Conservation (phyloP, 2,329 filamentous ascomycete genomes). For the Cladosporium sp. region DNA sequence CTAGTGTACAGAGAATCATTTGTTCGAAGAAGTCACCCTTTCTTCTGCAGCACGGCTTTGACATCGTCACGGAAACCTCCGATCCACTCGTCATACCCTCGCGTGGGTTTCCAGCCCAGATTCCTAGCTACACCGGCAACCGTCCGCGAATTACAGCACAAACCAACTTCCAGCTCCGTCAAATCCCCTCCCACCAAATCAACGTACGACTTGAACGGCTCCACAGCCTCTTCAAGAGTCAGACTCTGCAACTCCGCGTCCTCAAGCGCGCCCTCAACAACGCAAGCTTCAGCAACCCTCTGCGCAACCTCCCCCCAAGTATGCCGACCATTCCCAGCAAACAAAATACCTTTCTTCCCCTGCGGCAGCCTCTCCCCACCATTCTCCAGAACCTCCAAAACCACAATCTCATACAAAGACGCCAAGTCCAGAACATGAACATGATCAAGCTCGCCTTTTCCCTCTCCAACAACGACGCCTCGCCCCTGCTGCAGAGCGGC, state of each 20-base stretch:
- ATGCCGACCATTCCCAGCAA: conserved; percentile 38
- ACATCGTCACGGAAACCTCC: conserved; percentile 1
- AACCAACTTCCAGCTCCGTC: conserved; percentile 32
- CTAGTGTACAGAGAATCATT: neutral
- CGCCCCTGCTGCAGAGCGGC: conserved; percentile 30
- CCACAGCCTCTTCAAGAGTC: conserved; percentile 16
- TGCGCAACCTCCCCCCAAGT: conserved; percentile 38
- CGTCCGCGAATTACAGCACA: conserved; percentile 25
- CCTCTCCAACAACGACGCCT: conserved; percentile 34
- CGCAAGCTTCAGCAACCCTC: conserved; percentile 32
- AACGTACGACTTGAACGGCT: conserved; percentile 12
- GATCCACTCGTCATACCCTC: conserved; percentile 16
- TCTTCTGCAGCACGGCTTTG: neutral
- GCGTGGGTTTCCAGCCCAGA: conserved; percentile 18
- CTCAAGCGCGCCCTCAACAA: conserved; percentile 28
- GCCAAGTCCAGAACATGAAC: conserved; percentile 45
- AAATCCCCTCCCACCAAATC: conserved; percentile 18
- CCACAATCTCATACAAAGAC: conserved; percentile 37
- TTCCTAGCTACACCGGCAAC: conserved; percentile 12
- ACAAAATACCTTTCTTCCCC: conserved; percentile 40
- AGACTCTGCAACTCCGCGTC: conserved; percentile 1
- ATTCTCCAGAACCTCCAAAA: conserved; percentile 29
- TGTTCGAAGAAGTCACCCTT: neutral
- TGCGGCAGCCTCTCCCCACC: conserved; percentile 29
- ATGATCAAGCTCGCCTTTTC: conserved; percentile 38